These are phyloP conservation scores for Solanum commersonii DNA, from an alignment of 257 asterid genomes.

Conservation along the genomic window DNA sequence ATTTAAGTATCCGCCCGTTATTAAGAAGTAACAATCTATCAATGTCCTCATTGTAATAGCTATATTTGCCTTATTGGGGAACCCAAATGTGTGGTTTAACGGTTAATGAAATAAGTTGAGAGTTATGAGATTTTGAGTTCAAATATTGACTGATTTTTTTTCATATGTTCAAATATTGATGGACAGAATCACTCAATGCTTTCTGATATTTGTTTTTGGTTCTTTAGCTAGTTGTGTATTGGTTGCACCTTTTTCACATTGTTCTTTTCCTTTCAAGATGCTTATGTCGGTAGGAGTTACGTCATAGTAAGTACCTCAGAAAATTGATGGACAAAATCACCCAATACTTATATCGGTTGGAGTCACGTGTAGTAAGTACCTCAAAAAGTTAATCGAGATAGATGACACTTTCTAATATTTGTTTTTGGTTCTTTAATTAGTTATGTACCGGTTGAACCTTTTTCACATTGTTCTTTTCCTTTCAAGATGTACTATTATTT, in stretches of 20 bases:
- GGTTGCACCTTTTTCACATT: neutral
- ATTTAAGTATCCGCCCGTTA: no score
- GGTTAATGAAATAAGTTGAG: no score
- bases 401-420: no score
- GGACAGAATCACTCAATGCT: neutral
- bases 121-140: rapidly evolving
- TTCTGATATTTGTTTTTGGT: neutral
- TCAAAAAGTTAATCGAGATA: no score
- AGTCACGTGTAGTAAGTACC: rapidly evolving
- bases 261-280: neutral
- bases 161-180: no score
- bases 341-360: neutral
- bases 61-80: no score
- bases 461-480: neutral
- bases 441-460: neutral
- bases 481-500: neutral
- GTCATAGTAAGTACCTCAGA: no score
- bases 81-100: no score
- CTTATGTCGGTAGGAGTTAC: no score
- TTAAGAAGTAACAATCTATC: neutral
- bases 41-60: neutral
- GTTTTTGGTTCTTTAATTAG: neutral
- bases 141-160: neutral
- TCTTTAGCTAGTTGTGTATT: neutral
- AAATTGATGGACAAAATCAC: no score